These are phyloP conservation scores for Cucumis melo DNA, from an alignment of 306 rosid species.

Conservation along the genomic window DNA sequence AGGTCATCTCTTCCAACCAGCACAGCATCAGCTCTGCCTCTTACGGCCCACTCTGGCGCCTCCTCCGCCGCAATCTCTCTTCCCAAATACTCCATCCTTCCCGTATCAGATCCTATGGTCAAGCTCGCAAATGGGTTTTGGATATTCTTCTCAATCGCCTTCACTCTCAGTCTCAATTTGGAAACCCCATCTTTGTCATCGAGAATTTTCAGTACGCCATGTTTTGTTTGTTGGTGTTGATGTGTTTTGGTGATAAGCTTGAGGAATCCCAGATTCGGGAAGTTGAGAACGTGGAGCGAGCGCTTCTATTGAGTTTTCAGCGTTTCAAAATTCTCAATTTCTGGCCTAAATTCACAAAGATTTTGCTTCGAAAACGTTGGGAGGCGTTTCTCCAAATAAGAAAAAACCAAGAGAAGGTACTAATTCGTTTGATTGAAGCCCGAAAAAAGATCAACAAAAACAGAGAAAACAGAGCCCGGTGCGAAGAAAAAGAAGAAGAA, in stretches of 20 bases:
- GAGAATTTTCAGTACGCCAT: slow-evolving; percentile 5
- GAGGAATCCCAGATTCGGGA: neutral
- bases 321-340: neutral
- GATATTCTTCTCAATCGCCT: neutral
- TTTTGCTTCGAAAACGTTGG: neutral
- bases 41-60: slow-evolving; percentile 2
- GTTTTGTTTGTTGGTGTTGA: slow-evolving; percentile 2
- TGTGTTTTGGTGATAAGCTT: slow-evolving; percentile 6
- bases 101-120: neutral
- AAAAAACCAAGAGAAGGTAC: neutral
- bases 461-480: neutral
- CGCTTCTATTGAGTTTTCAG: neutral
- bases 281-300: neutral
- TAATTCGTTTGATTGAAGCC: neutral
- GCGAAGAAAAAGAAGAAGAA: neutral
- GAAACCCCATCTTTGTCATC: neutral
- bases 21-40: neutral
- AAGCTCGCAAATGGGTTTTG: slow-evolving; percentile 11
- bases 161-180: neutral
- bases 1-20: neutral
- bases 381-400: neutral
- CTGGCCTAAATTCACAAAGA: neutral
- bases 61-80: slow-evolving; percentile 7
- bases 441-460: neutral
- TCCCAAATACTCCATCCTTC: slow-evolving; percentile 2